Evolutionary conservation across 1,139 yeast species (phyloP).

Genomic region (Blastobotrys raffinosifermentans): DNA sequence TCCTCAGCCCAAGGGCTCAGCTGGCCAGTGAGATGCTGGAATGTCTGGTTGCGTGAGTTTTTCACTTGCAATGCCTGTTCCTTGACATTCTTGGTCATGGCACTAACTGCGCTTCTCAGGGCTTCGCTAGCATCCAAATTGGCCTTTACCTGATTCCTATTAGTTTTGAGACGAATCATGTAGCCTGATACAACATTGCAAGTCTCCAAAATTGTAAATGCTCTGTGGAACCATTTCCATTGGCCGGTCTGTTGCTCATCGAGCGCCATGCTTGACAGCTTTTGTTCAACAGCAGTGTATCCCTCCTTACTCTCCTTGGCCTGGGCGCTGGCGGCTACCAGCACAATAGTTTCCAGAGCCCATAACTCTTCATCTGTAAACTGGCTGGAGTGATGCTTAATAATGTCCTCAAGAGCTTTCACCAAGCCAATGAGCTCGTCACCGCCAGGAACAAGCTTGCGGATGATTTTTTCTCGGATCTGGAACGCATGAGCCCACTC

Average conservation of each 20-base stretch:
- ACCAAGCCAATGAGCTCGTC: constrained; percentile 14
- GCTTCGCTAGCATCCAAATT: constrained; percentile 10
- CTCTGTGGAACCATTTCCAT: constrained; percentile 30
- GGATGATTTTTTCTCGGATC: constrained; percentile 21
- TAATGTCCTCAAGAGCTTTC: constrained; percentile 10
- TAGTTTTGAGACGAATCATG: constrained; percentile 18
- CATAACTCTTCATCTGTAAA: constrained; percentile 35
- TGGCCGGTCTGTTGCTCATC: constrained; percentile 7
- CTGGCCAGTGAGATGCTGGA: constrained; percentile 13
- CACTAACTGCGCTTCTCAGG: constrained; percentile 10
- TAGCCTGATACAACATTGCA: constrained; percentile 21
- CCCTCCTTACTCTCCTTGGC: constrained; percentile 10
- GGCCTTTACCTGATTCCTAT: constrained; percentile 19
- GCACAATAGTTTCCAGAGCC: constrained; percentile 26
- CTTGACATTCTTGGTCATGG: constrained; percentile 11
- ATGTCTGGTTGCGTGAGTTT: constrained; percentile 14
- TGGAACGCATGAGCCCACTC: constrained; percentile 23
- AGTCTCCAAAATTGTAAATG: constrained; percentile 29
- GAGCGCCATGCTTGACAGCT: constrained; percentile 8
- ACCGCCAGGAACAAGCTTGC: constrained; percentile 17
- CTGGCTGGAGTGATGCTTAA: constrained; percentile 6
- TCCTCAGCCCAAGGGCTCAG: constrained; percentile 22
- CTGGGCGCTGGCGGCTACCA: constrained; percentile 17
- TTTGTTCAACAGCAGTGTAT: constrained; percentile 12
- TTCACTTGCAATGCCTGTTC: constrained; percentile 19